Evolutionary conservation across 2,329 filamentous ascomycete species (phyloP).

Genomic region (Juglanconis oblonga): DNA sequence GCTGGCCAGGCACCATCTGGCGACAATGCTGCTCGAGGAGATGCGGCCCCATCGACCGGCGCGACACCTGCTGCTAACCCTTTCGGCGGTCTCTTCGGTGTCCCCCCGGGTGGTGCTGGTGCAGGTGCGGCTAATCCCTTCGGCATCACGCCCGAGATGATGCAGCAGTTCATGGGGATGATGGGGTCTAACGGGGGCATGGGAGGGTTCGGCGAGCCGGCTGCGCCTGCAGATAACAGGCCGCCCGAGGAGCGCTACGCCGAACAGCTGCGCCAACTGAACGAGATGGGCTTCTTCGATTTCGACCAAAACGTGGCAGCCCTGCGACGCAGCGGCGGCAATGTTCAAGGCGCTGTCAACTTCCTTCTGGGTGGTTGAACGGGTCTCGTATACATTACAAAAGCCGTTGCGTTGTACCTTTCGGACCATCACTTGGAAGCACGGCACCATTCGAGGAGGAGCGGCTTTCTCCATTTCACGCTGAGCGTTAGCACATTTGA

Average conservation of each 20-base stretch:
- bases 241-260: constrained; percentile 94
- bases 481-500: not conserved
- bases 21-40: constrained; percentile 18
- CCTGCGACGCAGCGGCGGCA: constrained; percentile 82
- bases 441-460: not conserved
- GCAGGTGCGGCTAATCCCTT: constrained; percentile 36
- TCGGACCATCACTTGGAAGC: not conserved
- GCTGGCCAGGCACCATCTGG: constrained; percentile 24
- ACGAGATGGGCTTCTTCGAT: constrained; percentile 98
- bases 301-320: constrained; percentile 92
- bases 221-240: constrained; percentile 71
- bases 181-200: constrained; percentile 37
- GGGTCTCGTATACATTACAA: not conserved
- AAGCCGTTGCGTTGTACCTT: not conserved
- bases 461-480: not conserved
- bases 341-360: constrained; percentile 88
- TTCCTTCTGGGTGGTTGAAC: constrained; percentile 52
- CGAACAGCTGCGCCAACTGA: constrained; percentile 84
- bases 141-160: constrained; percentile 51
- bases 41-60: constrained; percentile 22
- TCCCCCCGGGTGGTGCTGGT: constrained; percentile 31
- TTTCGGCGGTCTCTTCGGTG: constrained; percentile 63
- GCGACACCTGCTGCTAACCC: constrained; percentile 52
- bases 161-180: constrained; percentile 53
- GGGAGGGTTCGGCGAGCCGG: constrained; percentile 32